Evolutionary conservation across 208 protist genomes (phyloP), one percentile per base, ranked within the genome.

Genomic region (Trypanosoma mega): DNA sequence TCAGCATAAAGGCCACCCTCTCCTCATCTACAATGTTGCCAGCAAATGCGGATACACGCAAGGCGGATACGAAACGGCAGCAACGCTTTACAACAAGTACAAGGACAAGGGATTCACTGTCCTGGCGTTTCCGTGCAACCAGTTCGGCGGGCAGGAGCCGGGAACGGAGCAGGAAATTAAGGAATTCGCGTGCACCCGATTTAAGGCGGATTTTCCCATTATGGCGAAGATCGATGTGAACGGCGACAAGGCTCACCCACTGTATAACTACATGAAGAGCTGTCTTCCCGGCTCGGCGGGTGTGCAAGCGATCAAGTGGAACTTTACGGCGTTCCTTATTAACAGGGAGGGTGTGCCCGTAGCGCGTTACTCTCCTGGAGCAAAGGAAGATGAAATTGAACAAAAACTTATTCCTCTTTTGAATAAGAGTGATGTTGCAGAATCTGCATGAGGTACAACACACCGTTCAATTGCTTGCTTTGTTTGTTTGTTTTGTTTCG

Each of bases 311-410:
- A 84, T 98, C 51, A 97, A 94, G 75, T 97, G 94, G 93, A 98
- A 98, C 73, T 98, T 97, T 75, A 96, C 92, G 2, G 94, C 89
- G 14, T 98, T 98, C 60, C 72, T 97, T 31, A 72, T 90, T 48
- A 76, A 93, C 57, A 54, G 67, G 27, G 71, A 92, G 47, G 89
- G 89, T 21, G 53, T 78, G 14, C 69, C 82, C 16, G 77, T 90
- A 52, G 36, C 57, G 23, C 85, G 89, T 47, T 95, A 88, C 64
- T 67, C 73, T 4, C 74, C 87, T 26, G 83, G 67, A 3, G 56
- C 74, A 30, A 76, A 49, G n/a, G 31, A 63, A 31, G 59, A 67
- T 21, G 76, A 80, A 31, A 76, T 93, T 36, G 87, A 90, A 51
- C 56, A 73, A 12, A 68, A 80, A 39, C 36, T 93, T 4, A 43